Percentiles rank a stretch among this genome's conserved stretches.
These are phyloP conservation scores for Metschnikowia peoriensis DNA, from an alignment of 805 yeast genomes.

Conservation along the genomic window DNA sequence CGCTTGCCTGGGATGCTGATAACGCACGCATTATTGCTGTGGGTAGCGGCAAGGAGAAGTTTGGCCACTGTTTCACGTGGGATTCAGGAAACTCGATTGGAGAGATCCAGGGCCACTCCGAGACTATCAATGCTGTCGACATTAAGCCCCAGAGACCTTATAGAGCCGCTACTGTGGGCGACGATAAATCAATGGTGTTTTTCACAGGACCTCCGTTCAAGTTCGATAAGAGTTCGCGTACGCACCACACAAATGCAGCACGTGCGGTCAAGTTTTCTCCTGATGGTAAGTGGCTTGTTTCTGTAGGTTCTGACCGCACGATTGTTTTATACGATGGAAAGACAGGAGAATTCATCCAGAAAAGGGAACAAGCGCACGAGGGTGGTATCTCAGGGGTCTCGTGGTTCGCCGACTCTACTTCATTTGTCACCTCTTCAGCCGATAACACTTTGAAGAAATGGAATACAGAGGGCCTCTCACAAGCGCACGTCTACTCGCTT, in stretches of 20 bases:
- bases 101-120: conserved; percentile 90
- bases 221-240: conserved; percentile 69
- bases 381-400: conserved; percentile 81
- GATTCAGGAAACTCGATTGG: conserved; percentile 98
- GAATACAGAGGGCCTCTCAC: conserved; percentile 41
- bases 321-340: conserved; percentile 83
- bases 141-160: conserved; percentile 87
- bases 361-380: conserved; percentile 53
- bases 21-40: conserved; percentile 84
- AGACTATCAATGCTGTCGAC: conserved; percentile 77
- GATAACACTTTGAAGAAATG: conserved; percentile 74
- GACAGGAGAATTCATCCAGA: conserved; percentile 69
- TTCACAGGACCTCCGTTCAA: conserved; percentile 93
- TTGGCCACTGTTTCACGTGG: conserved; percentile 89
- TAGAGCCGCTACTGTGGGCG: conserved; percentile 89
- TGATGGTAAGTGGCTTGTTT: conserved; percentile 68
- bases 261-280: conserved; percentile 82
- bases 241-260: conserved; percentile 73
- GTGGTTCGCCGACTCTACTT: conserved; percentile 56
- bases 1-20: conserved; percentile 91
- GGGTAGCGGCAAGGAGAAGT: conserved; percentile 89
- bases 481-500: conserved; percentile 48
- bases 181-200: conserved; percentile 82
- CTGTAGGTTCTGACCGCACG: conserved; percentile 83
- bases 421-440: conserved; percentile 79